phyloP scores from a whole-genome alignment of 169 alveolate genomes.

The Neospora caninum region DNA sequence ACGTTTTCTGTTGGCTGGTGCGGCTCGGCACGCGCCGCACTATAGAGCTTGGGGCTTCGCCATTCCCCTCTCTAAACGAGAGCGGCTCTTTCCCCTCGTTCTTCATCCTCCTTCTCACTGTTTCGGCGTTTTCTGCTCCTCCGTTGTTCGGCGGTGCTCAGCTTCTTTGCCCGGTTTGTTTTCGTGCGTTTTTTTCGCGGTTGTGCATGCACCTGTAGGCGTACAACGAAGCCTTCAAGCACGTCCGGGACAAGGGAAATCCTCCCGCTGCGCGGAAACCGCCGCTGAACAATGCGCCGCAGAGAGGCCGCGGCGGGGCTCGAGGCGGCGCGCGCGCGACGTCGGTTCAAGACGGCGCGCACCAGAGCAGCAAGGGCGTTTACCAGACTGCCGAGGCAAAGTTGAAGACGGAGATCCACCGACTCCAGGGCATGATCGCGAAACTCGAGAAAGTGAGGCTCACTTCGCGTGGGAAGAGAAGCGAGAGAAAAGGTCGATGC shows the following conservation, averaged over 20 bases:
- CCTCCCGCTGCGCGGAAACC: background rate
- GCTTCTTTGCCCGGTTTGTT: background rate
- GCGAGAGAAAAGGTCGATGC: background rate
- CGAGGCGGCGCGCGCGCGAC: background rate
- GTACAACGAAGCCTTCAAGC: slow-evolving; percentile 34
- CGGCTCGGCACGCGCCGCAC: no score
- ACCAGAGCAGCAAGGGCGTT: background rate
- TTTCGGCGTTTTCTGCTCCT: background rate
- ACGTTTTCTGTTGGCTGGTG: no score
- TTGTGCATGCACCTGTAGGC: slow-evolving; percentile 6
- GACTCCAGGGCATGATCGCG: slow-evolving; percentile 34
- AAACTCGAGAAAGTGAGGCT: slow-evolving; percentile 21
- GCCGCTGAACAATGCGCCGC: background rate
- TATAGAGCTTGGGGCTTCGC: no score
- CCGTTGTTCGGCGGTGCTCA: background rate
- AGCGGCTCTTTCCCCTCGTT: no score
- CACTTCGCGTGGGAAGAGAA: background rate
- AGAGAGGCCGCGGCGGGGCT: slow-evolving; percentile 11
- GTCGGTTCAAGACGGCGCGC: background rate
- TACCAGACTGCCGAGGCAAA: slow-evolving; percentile 38
- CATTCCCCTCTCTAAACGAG: no score
- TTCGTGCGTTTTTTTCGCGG: background rate
- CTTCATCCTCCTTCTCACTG: no score
- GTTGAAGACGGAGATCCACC: slow-evolving; percentile 39
- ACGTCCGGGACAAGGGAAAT: slow-evolving; percentile 11